Percentiles rank a stretch among this genome's conserved stretches.
Conservation (phyloP, 2,329 filamentous ascomycete genomes). For the Calonectria hongkongensis region DNA sequence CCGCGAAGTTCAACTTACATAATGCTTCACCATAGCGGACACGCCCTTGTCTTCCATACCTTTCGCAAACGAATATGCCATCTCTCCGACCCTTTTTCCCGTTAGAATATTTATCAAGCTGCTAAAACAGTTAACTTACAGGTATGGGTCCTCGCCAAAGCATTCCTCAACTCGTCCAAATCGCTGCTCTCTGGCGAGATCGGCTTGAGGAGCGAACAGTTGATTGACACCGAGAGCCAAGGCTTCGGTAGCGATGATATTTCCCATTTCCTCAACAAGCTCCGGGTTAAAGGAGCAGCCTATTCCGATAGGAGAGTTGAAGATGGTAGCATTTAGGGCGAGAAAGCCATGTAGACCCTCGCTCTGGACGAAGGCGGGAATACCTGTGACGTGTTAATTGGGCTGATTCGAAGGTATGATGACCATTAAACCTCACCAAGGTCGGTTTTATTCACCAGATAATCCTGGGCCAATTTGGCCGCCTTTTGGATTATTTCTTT, state of each 20-base stretch:
- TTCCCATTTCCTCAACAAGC: conserved; percentile 79
- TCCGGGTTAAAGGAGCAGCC: conserved; percentile 82
- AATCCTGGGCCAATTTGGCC: conserved; percentile 80
- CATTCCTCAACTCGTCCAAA: conserved; percentile 85
- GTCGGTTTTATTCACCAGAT: conserved; percentile 71
- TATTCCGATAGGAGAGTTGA: conserved; percentile 84
- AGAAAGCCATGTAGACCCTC: conserved; percentile 85
- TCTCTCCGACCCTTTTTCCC: conserved; percentile 72
- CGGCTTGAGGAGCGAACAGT: conserved; percentile 81
- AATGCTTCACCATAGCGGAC: conserved; percentile 85
- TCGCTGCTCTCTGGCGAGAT: conserved; percentile 82
- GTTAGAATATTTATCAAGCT: conserved; percentile 33
- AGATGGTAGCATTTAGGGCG: conserved; percentile 84
- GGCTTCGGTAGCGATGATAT: conserved; percentile 79
- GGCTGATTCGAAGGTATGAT: conserved; percentile 55
- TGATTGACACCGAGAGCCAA: conserved; percentile 82
- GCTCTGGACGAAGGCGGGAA: conserved; percentile 83
- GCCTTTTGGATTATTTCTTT: conserved; percentile 78
- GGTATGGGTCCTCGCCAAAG: conserved; percentile 80
- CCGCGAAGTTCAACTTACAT: conserved; percentile 63
- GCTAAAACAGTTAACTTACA: conserved; percentile 61
- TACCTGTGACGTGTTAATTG: conserved; percentile 65
- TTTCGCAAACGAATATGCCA: conserved; percentile 75
- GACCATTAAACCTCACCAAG: conserved; percentile 50
- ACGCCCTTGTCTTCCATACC: conserved; percentile 80